phyloP scores from a whole-genome alignment of 106 monocot genomes.

The Dioscorea alata region DNA sequence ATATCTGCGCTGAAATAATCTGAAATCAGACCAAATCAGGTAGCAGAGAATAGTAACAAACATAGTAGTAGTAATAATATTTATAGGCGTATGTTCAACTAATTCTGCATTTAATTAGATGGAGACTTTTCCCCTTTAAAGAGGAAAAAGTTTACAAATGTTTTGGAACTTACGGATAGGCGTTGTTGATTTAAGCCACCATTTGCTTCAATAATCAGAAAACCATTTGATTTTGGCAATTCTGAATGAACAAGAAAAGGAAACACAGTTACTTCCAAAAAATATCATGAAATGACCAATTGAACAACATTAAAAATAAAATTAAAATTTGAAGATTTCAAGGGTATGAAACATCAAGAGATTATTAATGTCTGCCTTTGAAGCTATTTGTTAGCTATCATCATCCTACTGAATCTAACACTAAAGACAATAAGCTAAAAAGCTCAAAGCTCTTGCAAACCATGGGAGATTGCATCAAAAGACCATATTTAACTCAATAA shows the following conservation, averaged over 20 bases:
- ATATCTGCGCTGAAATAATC: slow-evolving; percentile 58
- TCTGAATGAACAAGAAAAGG: slow-evolving; percentile 24
- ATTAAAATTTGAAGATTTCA: not conserved
- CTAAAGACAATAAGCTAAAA: not conserved
- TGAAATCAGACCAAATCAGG: too few species aligned
- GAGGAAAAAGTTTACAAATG: too few species aligned
- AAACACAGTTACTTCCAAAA: not conserved
- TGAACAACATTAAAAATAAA: not conserved
- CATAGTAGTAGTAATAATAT: too few species aligned
- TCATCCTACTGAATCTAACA: not conserved
- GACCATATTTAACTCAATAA: too few species aligned
- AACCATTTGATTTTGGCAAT: slow-evolving; percentile 82
- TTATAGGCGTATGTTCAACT: too few species aligned
- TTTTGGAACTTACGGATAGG: slow-evolving; percentile 55
- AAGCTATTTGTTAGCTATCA: too few species aligned
- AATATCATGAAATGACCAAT: not conserved
- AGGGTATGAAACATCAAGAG: too few species aligned
- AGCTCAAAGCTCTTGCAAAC: not conserved
- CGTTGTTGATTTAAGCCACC: slow-evolving; percentile 97
- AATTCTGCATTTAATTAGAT: too few species aligned
- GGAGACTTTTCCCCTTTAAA: too few species aligned
- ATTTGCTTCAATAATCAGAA: slow-evolving; percentile 95
- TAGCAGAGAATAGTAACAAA: too few species aligned
- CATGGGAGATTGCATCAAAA: not conserved
- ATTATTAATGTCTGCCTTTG: too few species aligned